Evolutionary conservation across 768 basidiomycete species (phyloP), one percentile per base, ranked within the genome.

Genomic region (Hericium erinaceus): DNA sequence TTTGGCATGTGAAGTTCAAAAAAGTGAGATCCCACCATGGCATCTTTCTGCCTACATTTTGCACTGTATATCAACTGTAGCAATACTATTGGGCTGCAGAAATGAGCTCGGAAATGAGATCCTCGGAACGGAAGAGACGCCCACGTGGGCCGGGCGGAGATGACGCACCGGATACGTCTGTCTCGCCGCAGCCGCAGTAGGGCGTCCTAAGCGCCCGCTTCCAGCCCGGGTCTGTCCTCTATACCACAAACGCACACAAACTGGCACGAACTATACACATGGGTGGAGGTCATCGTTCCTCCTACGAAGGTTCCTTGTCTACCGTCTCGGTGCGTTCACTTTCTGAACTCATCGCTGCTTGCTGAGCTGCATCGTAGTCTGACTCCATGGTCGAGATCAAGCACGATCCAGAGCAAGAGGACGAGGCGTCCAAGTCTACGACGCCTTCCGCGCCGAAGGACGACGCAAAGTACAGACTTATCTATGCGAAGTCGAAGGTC

Each of bases 401-500:
- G 65, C 80, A 74, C 58, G 66, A 63, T n/a, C 33, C 33, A 6
- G 44, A 46, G 16, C 20, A 8, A 46, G 44, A 46, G 44, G n/a
- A 46, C 44, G 44, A 20, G n/a, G 44, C 44, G 20, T 40, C 70
- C 38, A 72, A 73, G 56, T 58, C 64, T 49, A 44, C 50, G 54
- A 57, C 54, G 54, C 66, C 55, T 65, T 53, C 48, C 26, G 41
- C 20, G 39, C 48, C 33, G 0, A 77, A 80, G 56, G 84, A 86
- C 63, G 83, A 83, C 64, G 70, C 70, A 65, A 84, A 81, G 69
- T 81, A 83, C 67, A 77, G 89, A 48, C 76, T 98, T 51, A 69
- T 98, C 13, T 97, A 92, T 65, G 87, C 85, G 70, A 97, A 95
- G 69, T 91, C 88, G 44, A 95, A 94, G 69, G 95, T 98, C 48